Percentiles rank a stretch among this genome's conserved stretches.
These are phyloP conservation scores for Oleoguttula mirabilis DNA, from an alignment of 495 filamentous ascomycete genomes.

Conservation along the genomic window DNA sequence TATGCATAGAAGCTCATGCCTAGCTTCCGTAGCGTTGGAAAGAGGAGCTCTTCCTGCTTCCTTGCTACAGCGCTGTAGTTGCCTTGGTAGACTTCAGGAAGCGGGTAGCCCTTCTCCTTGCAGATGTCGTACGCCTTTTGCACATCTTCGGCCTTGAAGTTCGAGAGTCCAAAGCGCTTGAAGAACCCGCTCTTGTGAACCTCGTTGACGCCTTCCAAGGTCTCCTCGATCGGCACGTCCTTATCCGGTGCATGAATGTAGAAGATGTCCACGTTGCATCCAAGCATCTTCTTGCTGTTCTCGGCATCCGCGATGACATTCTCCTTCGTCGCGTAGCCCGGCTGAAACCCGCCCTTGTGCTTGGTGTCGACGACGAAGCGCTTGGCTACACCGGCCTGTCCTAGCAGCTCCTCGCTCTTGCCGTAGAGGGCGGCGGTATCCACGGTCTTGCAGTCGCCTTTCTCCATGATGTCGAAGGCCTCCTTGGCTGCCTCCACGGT, in stretches of 20 bases:
- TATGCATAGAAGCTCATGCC: constrained; percentile 30
- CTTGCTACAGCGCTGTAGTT: constrained; percentile 18
- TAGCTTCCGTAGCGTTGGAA: constrained; percentile 29
- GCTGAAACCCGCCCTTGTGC: constrained; percentile 22
- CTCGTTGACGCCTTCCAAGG: constrained; percentile 32
- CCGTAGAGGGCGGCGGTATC: constrained; percentile 18
- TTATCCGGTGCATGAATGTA: constrained; percentile 39
- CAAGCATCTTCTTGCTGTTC: constrained; percentile 27
- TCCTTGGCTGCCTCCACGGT: background rate
- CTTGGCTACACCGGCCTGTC: constrained; percentile 23
- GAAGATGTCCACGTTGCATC: constrained; percentile 35
- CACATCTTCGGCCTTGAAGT: constrained; percentile 35
- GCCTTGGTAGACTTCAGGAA: constrained; percentile 41
- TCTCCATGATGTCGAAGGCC: constrained; percentile 4
- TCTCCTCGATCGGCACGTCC: constrained; percentile 29
- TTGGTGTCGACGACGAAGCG: constrained; percentile 32
- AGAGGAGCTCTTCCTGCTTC: constrained; percentile 29
- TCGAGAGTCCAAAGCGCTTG: constrained; percentile 40
- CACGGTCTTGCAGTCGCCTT: constrained; percentile 8
- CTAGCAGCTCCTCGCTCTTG: constrained; percentile 26
- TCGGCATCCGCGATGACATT: constrained; percentile 25
- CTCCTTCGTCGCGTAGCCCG: constrained; percentile 21
- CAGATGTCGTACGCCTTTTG: constrained; percentile 33
- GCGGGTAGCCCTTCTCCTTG: constrained; percentile 32
- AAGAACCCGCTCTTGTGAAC: constrained; percentile 33